These are phyloP conservation scores for Solanum pennellii DNA, from an alignment of 257 asterid genomes.

Conservation along the genomic window DNA sequence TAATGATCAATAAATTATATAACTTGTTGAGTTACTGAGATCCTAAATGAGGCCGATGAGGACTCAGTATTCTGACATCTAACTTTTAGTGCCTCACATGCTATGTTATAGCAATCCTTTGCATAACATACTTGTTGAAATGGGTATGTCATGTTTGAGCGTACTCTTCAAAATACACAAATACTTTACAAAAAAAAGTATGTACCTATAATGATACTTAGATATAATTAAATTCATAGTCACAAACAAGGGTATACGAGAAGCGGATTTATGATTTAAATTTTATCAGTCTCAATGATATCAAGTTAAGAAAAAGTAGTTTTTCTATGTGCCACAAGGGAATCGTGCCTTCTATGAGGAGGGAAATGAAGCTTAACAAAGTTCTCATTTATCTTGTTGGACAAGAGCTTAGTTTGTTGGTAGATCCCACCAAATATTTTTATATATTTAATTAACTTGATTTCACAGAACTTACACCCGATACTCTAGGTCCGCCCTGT, in stretches of 20 bases:
- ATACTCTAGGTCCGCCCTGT: not conserved
- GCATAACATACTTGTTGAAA: not conserved
- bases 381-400: not conserved
- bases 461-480: not conserved
- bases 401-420: not conserved
- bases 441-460: not conserved
- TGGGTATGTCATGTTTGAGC: not conserved
- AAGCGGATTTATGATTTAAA: not conserved
- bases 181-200: not conserved
- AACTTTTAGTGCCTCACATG: not conserved
- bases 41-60: not conserved
- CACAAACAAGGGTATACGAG: not conserved
- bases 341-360: not conserved
- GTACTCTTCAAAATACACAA: not conserved
- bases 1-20: not conserved
- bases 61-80: not conserved
- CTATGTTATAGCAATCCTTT: not conserved
- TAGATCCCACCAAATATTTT: not conserved
- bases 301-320: not conserved
- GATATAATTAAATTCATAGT: not conserved
- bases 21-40: not conserved
- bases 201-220: not conserved
- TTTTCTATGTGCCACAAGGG: not conserved
- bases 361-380: not conserved
- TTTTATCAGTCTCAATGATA: not conserved